Conservation (phyloP, 2,329 filamentous ascomycete genomes). For the Didymella segeticola region DNA sequence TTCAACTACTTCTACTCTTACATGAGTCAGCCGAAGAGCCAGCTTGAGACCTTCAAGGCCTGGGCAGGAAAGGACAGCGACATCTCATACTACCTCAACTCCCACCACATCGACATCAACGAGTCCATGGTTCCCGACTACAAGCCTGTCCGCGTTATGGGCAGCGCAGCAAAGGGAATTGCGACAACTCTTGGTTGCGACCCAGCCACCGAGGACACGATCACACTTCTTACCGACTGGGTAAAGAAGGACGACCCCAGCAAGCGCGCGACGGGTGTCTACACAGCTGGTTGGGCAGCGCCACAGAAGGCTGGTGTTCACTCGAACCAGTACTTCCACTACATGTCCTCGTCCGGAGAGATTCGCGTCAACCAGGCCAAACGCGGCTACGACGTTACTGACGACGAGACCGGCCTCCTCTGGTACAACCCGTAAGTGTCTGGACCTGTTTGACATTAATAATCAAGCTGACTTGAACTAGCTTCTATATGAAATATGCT, state of each 20-base stretch:
- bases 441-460: no score
- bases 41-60: constrained; percentile 92
- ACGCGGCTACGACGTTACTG: constrained; percentile 92
- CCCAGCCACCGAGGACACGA: constrained; percentile 86
- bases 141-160: constrained; percentile 79
- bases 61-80: constrained; percentile 93
- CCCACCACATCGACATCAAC: constrained; percentile 90
- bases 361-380: constrained; percentile 92
- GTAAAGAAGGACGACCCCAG: constrained; percentile 70
- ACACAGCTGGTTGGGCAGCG: constrained; percentile 94
- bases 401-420: constrained; percentile 73
- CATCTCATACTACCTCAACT: constrained; percentile 96
- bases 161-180: constrained; percentile 77
- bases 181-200: constrained; percentile 81
- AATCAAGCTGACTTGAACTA: no score
- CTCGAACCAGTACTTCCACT: constrained; percentile 97
- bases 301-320: constrained; percentile 94
- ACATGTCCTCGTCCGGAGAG: constrained; percentile 83
- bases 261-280: constrained; percentile 84
- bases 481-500: constrained; percentile 92
- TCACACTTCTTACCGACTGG: constrained; percentile 90
- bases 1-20: constrained; percentile 99
- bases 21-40: constrained; percentile 80
- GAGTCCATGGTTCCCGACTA: constrained; percentile 90
- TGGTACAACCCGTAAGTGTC: constrained; percentile 81